phyloP scores from a whole-genome alignment of 495 filamentous ascomycete species.

The Elaphomyces granulatus region DNA sequence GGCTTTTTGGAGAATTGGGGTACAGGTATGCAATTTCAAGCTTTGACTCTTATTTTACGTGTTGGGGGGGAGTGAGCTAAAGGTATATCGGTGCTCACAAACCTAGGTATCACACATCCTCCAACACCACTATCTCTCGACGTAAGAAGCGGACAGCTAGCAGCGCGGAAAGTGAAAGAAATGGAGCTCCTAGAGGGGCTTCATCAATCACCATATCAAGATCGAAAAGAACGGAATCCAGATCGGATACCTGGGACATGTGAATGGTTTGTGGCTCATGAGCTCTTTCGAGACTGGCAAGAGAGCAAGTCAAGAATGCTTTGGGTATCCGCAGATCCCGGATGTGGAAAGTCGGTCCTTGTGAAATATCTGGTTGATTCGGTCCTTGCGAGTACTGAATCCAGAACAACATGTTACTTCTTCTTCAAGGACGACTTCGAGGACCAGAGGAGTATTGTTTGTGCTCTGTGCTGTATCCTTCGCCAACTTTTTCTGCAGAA shows the following conservation, averaged over 20 bases:
- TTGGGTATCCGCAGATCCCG: constrained; percentile 28
- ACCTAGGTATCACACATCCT: too few relatives aligned
- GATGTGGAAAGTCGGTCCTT: constrained; percentile 30
- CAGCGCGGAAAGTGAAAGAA: too few relatives aligned
- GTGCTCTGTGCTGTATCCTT: constrained; percentile 21
- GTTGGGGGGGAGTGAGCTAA: too few relatives aligned
- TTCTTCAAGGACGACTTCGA: constrained; percentile 30
- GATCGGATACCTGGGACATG: constrained; percentile 16
- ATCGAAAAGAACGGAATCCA: constrained; percentile 16
- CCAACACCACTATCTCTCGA: too few relatives aligned
- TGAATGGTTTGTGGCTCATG: constrained; percentile 23
- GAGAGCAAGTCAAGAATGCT: constrained; percentile 14
- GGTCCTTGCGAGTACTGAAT: constrained; percentile 7
- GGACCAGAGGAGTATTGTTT: constrained; percentile 7
- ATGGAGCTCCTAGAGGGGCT: too few relatives aligned
- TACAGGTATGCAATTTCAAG: too few relatives aligned
- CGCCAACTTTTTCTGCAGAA: constrained; percentile 20
- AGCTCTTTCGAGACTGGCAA: constrained; percentile 17
- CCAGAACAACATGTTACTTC: constrained; percentile 22
- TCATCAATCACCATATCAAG: constrained; percentile 12
- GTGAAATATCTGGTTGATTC: constrained; percentile 17
- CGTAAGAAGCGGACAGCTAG: too few relatives aligned
- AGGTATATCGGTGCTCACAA: too few relatives aligned
- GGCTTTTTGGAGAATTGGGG: constrained; percentile 10
- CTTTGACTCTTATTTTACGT: too few relatives aligned